phyloP scores from a whole-genome alignment of 2,329 filamentous ascomycete genomes.

The Pseudocercospora fijiensis region DNA sequence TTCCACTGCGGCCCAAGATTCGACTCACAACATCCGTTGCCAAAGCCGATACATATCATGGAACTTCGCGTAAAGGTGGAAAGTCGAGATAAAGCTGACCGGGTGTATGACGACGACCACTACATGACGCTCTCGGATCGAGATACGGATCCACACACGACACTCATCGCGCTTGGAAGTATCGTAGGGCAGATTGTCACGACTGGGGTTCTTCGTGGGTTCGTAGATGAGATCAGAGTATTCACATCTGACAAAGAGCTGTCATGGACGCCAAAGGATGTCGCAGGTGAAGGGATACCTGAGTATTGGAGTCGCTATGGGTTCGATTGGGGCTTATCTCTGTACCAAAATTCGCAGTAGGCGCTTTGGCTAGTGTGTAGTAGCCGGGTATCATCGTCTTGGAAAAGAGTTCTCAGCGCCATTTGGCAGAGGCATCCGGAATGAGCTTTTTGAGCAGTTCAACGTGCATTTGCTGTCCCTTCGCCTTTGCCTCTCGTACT shows the following conservation, averaged over 20 bases:
- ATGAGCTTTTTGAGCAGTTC: slow-evolving; percentile 37
- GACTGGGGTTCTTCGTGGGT: slow-evolving; percentile 21
- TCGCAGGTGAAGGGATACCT: slow-evolving; percentile 21
- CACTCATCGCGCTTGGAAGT: slow-evolving; percentile 19
- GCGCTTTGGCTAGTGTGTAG: background rate
- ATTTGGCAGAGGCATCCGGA: slow-evolving; percentile 39
- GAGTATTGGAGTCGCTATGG: slow-evolving; percentile 26
- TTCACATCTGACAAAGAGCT: slow-evolving; percentile 13
- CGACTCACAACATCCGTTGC: slow-evolving; percentile 11
- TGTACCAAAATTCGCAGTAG: slow-evolving; percentile 9
- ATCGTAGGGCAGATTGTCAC: slow-evolving; percentile 21
- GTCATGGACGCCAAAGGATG: slow-evolving; percentile 13
- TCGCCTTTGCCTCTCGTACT: slow-evolving; percentile 34
- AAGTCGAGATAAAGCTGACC: slow-evolving; percentile 11
- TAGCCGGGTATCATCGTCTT: background rate
- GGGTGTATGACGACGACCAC: slow-evolving; percentile 15
- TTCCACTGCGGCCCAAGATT: slow-evolving; percentile 26
- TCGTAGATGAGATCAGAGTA: slow-evolving; percentile 22
- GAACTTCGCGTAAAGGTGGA: slow-evolving; percentile 22
- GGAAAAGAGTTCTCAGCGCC: slow-evolving; percentile 24
- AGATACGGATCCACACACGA: slow-evolving; percentile 23
- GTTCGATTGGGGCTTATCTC: slow-evolving; percentile 25
- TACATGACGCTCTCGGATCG: slow-evolving; percentile 17
- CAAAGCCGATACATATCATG: slow-evolving; percentile 18
- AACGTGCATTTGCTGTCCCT: slow-evolving; percentile 38